Evolutionary conservation across 345 rosid species (phyloP).

Genomic region (Boechera stricta): DNA sequence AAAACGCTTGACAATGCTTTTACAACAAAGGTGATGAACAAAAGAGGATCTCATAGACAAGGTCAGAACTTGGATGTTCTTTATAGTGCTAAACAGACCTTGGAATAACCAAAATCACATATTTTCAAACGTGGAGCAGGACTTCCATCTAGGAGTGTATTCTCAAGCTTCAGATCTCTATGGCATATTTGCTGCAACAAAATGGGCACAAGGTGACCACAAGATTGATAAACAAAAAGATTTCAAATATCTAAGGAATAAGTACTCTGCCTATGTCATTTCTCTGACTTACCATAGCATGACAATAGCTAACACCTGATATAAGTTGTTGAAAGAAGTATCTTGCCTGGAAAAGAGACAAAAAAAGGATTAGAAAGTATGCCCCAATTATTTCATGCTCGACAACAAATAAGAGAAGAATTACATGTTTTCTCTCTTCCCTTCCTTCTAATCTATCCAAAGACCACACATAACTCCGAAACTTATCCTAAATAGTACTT

Average conservation of each 20-base stretch:
- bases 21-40: constrained; percentile 12
- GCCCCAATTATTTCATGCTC: background rate
- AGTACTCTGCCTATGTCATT: background rate
- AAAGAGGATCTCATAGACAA: constrained; percentile 11
- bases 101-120: constrained; percentile 82
- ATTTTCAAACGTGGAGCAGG: constrained; percentile 76
- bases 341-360: constrained; percentile 57
- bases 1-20: constrained; percentile 13
- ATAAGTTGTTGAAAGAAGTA: constrained; percentile 77
- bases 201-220: background rate
- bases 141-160: constrained; percentile 70
- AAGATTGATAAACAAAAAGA: background rate
- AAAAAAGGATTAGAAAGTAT: background rate
- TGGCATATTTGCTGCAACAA: constrained; percentile 70
- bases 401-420: background rate
- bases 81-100: constrained; percentile 46
- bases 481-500: background rate
- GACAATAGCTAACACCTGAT: constrained; percentile 75
- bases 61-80: background rate
- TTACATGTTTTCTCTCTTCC: constrained; percentile 5
- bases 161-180: constrained; percentile 77
- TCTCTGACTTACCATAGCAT: constrained; percentile 56
- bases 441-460: background rate
- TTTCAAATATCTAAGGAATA: background rate
- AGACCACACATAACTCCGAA: background rate